A percentile compares a stretch with the other conserved stretches of the same genome.
These are phyloP conservation scores for Fistulifera solaris DNA, from an alignment of 108 stramenopile species.

Conservation along the genomic window DNA sequence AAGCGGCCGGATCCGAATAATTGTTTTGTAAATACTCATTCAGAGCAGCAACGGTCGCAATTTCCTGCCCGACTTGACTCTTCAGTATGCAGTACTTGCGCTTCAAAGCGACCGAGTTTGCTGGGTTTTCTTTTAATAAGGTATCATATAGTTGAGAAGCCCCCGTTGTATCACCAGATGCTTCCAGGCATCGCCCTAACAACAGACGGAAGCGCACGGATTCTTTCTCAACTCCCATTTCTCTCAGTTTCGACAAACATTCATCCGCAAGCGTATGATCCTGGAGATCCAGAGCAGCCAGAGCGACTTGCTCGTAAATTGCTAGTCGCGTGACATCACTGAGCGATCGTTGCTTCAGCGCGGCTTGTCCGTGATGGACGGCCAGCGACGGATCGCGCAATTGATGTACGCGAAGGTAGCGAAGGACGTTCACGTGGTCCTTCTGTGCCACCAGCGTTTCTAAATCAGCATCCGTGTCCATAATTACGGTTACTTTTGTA, in stretches of 20 bases:
- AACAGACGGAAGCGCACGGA: slow-evolving; percentile 61
- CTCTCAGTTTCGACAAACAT: slow-evolving; percentile 27
- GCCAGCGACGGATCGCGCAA: slow-evolving; percentile 56
- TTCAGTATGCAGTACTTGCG: slow-evolving; percentile 68
- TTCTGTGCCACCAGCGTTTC: slow-evolving; percentile 42
- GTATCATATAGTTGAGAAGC: slow-evolving; percentile 53
- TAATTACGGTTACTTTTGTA: slow-evolving; percentile 11
- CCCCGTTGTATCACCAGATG: slow-evolving; percentile 39
- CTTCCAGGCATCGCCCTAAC: slow-evolving; percentile 59
- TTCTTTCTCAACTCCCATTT: slow-evolving; percentile 21
- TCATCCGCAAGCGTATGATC: slow-evolving; percentile 34
- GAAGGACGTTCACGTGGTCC: slow-evolving; percentile 60
- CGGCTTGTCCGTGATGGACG: slow-evolving; percentile 37
- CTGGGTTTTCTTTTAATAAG: slow-evolving; percentile 58
- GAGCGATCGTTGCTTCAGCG: slow-evolving; percentile 20
- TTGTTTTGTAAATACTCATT: slow-evolving; percentile 56
- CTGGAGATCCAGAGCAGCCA: slow-evolving; percentile 50
- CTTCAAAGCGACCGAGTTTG: slow-evolving; percentile 66
- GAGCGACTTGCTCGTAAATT: slow-evolving; percentile 58
- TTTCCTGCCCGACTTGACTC: slow-evolving; percentile 30
- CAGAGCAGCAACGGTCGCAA: slow-evolving; percentile 33
- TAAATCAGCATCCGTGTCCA: slow-evolving; percentile 67
- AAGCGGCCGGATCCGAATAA: slow-evolving; percentile 50
- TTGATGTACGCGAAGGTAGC: slow-evolving; percentile 68
- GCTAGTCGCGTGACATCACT: slow-evolving; percentile 39